Evolutionary conservation across 306 rosid genomes (phyloP), one percentile per base, ranked within the genome.

Genomic region (Prinsepia uniflora): DNA sequence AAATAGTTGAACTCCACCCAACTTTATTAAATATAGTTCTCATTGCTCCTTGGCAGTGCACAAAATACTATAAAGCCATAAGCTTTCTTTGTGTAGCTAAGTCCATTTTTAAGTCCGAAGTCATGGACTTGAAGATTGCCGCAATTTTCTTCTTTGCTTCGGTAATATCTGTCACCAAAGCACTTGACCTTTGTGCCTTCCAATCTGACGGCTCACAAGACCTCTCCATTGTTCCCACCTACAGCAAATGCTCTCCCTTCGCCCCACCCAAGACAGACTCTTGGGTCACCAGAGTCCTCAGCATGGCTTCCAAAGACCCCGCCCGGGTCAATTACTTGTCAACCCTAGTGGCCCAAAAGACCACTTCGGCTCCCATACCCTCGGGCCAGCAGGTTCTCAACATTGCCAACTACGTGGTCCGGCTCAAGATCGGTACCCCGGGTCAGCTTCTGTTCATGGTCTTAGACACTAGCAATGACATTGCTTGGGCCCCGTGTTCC

Each of bases 241-340:
- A 84, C 45, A 80, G 98, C 69, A 93, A 87, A 87, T 90, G 98
- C 85, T 93, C 90, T 8, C 98, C 98, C 14, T 84, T 90, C 83
- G 76, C 72, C 69, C 79, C 85, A 48, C 89, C 93, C 20, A 85
- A 88, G 54, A 0, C 84, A 6, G 86, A 84, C 15, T 75, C 98
- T 2, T 85, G 82, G 89, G 78, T 78, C 76, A 84, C 65, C 77
- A 84, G 72, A 84, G 72, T 93, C 56, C 62, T 88, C 8, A 74
- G 66, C 79, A 90, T 93, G 97, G 98, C 98, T 63, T 80, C 93
- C 10, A 84, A 84, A 44, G 98, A 93, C 83, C 86, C 88, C 0
- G 82, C 72, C 2, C 70, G 98, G 55, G 12, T 93, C 79, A 82
- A 55, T 19, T 93, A 85, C 84, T 19, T 93, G 75, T 88, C 95